These are phyloP conservation scores for Saturnispora bothae DNA, from an alignment of 805 yeast genomes.

Conservation along the genomic window DNA sequence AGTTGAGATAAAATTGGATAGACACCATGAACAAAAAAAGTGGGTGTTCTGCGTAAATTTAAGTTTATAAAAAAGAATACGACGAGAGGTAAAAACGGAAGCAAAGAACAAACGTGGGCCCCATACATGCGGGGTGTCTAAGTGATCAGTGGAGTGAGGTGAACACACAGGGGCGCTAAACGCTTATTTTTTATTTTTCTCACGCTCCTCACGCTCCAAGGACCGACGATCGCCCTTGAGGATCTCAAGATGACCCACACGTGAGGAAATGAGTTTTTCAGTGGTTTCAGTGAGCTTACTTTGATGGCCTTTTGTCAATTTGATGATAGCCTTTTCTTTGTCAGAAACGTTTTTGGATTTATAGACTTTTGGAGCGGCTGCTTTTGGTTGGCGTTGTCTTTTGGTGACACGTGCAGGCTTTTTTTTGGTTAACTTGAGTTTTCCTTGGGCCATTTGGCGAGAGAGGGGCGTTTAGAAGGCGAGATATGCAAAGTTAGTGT, in stretches of 20 bases:
- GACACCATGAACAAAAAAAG: background rate
- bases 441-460: slow-evolving; percentile 62
- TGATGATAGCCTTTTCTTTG: slow-evolving; percentile 35
- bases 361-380: slow-evolving; percentile 64
- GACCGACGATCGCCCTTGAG: slow-evolving; percentile 85
- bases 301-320: slow-evolving; percentile 44
- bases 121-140: too few relatives aligned
- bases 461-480: too few relatives aligned
- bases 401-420: slow-evolving; percentile 48
- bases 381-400: slow-evolving; percentile 51
- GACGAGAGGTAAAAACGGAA: background rate
- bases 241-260: slow-evolving; percentile 90
- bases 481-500: too few relatives aligned
- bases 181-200: slow-evolving; percentile 4
- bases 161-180: too few relatives aligned
- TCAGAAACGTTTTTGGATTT: slow-evolving; percentile 55
- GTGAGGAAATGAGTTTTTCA: slow-evolving; percentile 75
- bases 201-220: slow-evolving; percentile 44
- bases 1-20: background rate
- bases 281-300: slow-evolving; percentile 31
- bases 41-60: background rate
- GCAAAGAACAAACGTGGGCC: too few relatives aligned
- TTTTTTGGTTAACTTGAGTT: slow-evolving; percentile 42
- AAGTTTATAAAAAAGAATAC: background rate
- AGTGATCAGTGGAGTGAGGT: too few relatives aligned